phyloP scores from a whole-genome alignment of 495 filamentous ascomycete species.

The Penicillium nucicola region DNA sequence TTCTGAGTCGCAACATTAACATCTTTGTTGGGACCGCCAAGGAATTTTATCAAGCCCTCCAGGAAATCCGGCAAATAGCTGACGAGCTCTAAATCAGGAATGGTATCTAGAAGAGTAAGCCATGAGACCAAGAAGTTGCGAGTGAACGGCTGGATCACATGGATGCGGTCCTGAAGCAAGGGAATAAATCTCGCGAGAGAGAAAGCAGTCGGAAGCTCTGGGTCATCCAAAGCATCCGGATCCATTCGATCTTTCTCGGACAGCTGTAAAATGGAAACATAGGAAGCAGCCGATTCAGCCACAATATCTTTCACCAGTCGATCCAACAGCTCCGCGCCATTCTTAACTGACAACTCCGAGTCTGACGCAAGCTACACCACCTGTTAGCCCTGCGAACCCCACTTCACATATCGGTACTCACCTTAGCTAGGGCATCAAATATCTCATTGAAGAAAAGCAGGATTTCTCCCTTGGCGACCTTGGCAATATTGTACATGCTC shows the following conservation, averaged over 20 bases:
- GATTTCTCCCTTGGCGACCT: slow-evolving; percentile 97
- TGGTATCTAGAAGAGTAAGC: slow-evolving; percentile 93
- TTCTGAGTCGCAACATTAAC: slow-evolving; percentile 89
- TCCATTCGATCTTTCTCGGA: slow-evolving; percentile 44
- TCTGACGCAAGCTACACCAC: slow-evolving; percentile 80
- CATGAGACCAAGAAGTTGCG: slow-evolving; percentile 93
- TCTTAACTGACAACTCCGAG: slow-evolving; percentile 95
- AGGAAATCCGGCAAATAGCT: slow-evolving; percentile 89
- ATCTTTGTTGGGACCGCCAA: slow-evolving; percentile 87
- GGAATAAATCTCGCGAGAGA: slow-evolving; percentile 91
- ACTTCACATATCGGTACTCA: slow-evolving; percentile 28
- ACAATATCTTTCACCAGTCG: slow-evolving; percentile 98
- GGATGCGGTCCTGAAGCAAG: slow-evolving; percentile 86
- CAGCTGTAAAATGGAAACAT: slow-evolving; percentile 79
- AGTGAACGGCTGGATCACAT: slow-evolving; percentile 91
- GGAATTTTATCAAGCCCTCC: slow-evolving; percentile 84
- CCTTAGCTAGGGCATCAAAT: slow-evolving; percentile 96
- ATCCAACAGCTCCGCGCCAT: slow-evolving; percentile 94
- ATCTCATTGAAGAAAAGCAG: slow-evolving; percentile 96
- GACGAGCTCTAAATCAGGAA: slow-evolving; percentile 94
- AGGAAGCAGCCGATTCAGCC: slow-evolving; percentile 91
- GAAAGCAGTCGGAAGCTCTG: slow-evolving; percentile 79
- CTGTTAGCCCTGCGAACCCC: slow-evolving; percentile 4
- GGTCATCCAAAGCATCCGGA: slow-evolving; percentile 44
- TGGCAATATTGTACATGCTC: slow-evolving; percentile 99